phyloP scores from a whole-genome alignment of 768 basidiomycete genomes.

The Sarcodon aspratus region DNA sequence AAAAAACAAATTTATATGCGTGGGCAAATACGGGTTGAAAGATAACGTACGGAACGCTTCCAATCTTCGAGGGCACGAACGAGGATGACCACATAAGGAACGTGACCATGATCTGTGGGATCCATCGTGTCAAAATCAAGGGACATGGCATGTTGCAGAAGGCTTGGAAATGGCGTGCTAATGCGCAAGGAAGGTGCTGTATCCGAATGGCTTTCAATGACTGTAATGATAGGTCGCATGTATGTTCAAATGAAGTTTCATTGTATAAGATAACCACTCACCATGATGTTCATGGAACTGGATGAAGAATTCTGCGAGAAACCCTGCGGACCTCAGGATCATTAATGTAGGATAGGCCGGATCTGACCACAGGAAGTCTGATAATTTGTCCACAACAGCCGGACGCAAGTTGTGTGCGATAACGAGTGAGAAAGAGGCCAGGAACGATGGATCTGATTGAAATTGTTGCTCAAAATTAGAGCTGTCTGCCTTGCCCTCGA shows the following conservation, averaged over 20 bases:
- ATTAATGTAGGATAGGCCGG: conserved; percentile 56
- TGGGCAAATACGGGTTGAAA: not conserved
- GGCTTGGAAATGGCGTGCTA: conserved; percentile 78
- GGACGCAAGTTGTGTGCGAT: conserved; percentile 75
- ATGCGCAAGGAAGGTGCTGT: conserved; percentile 67
- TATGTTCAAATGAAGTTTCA: not conserved
- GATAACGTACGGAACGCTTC: conserved; percentile 47
- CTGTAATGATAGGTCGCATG: conserved; percentile 23
- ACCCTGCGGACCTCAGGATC: conserved; percentile 76
- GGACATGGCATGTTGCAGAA: conserved; percentile 59
- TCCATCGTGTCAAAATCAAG: conserved; percentile 77
- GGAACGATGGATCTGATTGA: conserved; percentile 31
- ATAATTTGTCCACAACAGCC: conserved; percentile 41
- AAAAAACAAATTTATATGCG: not conserved
- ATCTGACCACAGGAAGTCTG: conserved; percentile 58
- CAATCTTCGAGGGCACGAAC: conserved; percentile 76
- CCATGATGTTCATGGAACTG: conserved; percentile 85
- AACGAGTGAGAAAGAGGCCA: conserved; percentile 64
- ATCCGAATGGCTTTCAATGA: conserved; percentile 68
- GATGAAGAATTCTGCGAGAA: conserved; percentile 79
- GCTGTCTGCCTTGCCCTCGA: conserved; percentile 55
- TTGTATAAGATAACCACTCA: conserved; percentile 23
- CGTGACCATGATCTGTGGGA: conserved; percentile 78
- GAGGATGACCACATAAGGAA: conserved; percentile 86
- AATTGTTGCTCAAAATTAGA: conserved; percentile 30